Evolutionary conservation across 2,329 filamentous ascomycete genomes (phyloP), one percentile per base, ranked within the genome.

Genomic region (Fusarium sp.): DNA sequence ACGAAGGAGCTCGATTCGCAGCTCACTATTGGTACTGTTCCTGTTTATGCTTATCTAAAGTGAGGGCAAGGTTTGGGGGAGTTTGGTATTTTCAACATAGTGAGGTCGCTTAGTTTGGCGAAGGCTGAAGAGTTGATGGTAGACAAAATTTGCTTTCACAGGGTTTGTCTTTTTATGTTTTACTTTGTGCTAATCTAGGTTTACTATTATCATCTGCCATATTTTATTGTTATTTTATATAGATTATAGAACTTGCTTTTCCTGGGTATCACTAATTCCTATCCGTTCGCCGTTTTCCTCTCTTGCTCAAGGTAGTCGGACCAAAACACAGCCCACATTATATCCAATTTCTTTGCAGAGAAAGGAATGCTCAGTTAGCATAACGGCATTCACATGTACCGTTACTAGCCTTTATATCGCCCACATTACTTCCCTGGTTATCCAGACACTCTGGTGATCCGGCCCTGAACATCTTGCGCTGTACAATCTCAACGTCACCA

Each of bases 371-470:
- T 42, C 47, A 57, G 32, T 60, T 83, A 14, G 75, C 71, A 62
- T 84, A 84, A 20, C 72, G 73, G 62, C 82, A 84, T 42, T 75
- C 68, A 56, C 82, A 84, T 14, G 75, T 72, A 8, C 79, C 79
- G 3, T 65, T 55, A 12, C 79, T 78, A 11, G 78, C 77, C 59
- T 81, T 79, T 6, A 83, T 72, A 54, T 79, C 73, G 1, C 79
- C 80, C 27, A 85, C 73, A n/a, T 58, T 59, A 2, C 75, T 73
- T 5, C 83, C 82, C 7, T 75, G 59, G 5, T 63, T 66, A 53
- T 84, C 80, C 51, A 79, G 82, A 76, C 90, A 92, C 21, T 83
- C 81, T 2, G 89, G 89, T 5, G 85, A 81, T 9, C 82, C 82
- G 10, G 63, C 54, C 32, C 71, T 69, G 7, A 71, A 73, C 4